These are phyloP conservation scores for Mucor plumbeus DNA, from an alignment of 371 early-diverging fungal genomes.

Conservation along the genomic window DNA sequence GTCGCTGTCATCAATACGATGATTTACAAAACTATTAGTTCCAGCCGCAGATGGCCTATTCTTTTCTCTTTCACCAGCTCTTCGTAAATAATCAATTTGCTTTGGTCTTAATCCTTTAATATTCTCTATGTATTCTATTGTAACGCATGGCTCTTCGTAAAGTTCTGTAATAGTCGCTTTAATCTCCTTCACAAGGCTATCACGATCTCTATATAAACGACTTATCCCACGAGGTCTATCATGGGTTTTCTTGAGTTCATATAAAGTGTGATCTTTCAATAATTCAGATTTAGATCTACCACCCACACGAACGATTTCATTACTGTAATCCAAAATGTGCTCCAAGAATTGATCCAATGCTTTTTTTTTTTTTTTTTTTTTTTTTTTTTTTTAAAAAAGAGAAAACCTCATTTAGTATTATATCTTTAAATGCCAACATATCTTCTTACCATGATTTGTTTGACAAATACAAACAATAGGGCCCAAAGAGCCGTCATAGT, in stretches of 20 bases:
- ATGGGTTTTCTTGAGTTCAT: slow-evolving; percentile 45
- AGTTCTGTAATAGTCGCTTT: slow-evolving; percentile 43
- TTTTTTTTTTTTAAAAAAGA: not conserved
- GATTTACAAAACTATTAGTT: not conserved
- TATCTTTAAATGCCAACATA: not conserved
- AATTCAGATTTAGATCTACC: slow-evolving; percentile 60
- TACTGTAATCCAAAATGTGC: slow-evolving; percentile 51
- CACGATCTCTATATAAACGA: slow-evolving; percentile 39
- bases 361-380: not conserved
- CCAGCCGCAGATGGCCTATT: slow-evolving; percentile 21
- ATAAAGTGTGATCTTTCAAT: slow-evolving; percentile 48
- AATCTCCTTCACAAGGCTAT: slow-evolving; percentile 47
- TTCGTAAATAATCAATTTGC: slow-evolving; percentile 49
- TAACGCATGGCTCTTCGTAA: slow-evolving; percentile 58
- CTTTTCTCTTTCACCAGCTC: slow-evolving; percentile 42
- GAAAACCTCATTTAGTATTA: not conserved
- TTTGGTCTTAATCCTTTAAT: slow-evolving; percentile 37
- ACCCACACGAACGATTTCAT: slow-evolving; percentile 67
- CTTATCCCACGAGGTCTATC: slow-evolving; percentile 37
- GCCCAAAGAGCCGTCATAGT: slow-evolving; percentile 42
- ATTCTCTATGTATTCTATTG: slow-evolving; percentile 43
- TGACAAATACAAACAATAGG: slow-evolving; percentile 73
- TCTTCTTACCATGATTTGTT: slow-evolving; percentile 66
- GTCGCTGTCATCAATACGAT: slow-evolving; percentile 24
- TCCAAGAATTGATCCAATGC: slow-evolving; percentile 79